phyloP scores from a whole-genome alignment of 192 early-diverging fungal genomes.

The Lobosporangium transversale region DNA sequence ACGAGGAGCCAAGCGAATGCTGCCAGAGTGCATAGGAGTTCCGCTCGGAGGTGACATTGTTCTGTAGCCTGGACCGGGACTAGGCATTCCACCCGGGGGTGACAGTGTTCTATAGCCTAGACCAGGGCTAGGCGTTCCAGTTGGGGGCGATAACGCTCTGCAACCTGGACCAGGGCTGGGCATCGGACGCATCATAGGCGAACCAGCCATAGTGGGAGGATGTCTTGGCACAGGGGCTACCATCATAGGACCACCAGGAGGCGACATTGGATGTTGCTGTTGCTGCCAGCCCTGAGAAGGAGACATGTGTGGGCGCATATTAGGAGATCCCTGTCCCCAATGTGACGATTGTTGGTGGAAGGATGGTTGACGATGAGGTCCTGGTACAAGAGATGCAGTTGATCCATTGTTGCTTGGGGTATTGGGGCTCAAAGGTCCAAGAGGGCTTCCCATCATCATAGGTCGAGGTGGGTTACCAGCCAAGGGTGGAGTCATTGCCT shows the following conservation, averaged over 20 bases:
- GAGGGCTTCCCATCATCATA: constrained; percentile 25
- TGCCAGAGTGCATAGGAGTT: constrained; percentile 1
- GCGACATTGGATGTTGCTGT: constrained; percentile 7
- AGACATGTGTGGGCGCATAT: constrained; percentile 8
- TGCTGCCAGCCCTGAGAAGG: constrained; percentile 9
- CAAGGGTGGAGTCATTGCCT: constrained; percentile 38
- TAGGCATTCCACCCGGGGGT: background rate
- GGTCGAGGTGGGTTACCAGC: constrained; percentile 31
- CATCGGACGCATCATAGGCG: constrained; percentile 7
- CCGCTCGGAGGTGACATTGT: background rate
- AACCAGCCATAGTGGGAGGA: too few species aligned
- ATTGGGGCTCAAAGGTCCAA: background rate
- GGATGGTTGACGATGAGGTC: constrained; percentile 18
- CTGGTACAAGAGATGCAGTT: background rate
- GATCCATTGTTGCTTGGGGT: background rate
- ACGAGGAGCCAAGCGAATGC: constrained; percentile 23
- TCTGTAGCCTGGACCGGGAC: background rate
- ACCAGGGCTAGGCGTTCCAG: background rate
- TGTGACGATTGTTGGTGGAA: background rate
- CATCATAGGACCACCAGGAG: background rate
- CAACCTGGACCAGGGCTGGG: too few species aligned
- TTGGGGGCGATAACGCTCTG: too few species aligned
- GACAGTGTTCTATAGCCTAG: background rate
- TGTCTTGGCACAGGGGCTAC: too few species aligned
- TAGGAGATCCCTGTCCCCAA: constrained; percentile 7